Conservation (phyloP, 2,329 filamentous ascomycete species). For the Hymenoscyphus scutula region DNA sequence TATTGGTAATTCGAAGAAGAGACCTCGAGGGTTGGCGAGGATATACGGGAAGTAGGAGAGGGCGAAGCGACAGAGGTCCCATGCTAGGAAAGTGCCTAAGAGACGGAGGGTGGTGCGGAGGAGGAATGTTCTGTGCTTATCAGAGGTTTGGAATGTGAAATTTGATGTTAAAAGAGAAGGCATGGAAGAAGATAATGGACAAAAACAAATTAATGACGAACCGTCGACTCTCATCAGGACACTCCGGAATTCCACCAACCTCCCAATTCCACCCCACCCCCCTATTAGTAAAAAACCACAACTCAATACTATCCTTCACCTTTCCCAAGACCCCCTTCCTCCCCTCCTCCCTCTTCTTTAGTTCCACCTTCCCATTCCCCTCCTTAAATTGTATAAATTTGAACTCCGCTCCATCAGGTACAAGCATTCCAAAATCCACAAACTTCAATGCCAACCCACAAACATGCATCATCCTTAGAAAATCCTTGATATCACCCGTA, state of each 20-base stretch:
- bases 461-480: constrained; percentile 2
- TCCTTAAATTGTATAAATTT: not conserved
- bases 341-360: not conserved
- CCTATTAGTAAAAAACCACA: constrained; percentile 13
- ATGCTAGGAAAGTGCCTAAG: not conserved
- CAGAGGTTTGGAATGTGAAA: too few relatives aligned
- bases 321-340: not conserved
- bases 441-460: constrained; percentile 12
- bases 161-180: not conserved
- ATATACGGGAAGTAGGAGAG: not conserved
- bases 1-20: constrained; percentile 12
- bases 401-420: not conserved
- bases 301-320: constrained; percentile 11
- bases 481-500: constrained; percentile 10
- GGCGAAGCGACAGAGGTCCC: not conserved
- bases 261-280: constrained; percentile 17
- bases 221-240: constrained; percentile 5
- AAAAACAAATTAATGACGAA: not conserved
- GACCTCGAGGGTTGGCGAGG: not conserved
- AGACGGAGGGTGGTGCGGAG: not conserved
- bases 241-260: constrained; percentile 12
- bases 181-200: not conserved
- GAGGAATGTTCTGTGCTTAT: not conserved
- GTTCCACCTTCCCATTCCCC: not conserved
- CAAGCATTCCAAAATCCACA: constrained; percentile 13